These are phyloP conservation scores for Serpula lacrymans DNA, from an alignment of 768 basidiomycete genomes.

Conservation along the genomic window DNA sequence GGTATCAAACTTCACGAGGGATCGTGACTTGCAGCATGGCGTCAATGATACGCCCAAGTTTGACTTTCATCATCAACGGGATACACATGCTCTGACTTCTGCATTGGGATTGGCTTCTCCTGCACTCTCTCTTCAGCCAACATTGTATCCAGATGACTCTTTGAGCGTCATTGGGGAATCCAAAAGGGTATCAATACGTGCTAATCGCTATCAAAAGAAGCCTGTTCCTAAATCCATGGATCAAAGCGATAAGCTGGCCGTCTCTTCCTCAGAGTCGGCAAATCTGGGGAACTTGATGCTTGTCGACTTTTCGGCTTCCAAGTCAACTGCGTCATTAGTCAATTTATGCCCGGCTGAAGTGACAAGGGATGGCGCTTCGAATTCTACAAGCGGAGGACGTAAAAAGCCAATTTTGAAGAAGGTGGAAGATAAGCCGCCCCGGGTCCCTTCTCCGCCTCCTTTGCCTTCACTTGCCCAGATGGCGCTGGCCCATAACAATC, in stretches of 20 bases:
- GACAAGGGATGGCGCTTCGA: conserved; percentile 13
- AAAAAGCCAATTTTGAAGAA: conserved; percentile 27
- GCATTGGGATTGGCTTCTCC: conserved; percentile 34
- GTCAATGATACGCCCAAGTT: conserved; percentile 29
- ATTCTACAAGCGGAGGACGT: too few relatives aligned
- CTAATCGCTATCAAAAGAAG: conserved; percentile 29
- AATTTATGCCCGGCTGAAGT: conserved; percentile 26
- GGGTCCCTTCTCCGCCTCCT: conserved; percentile 76
- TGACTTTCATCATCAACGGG: conserved; percentile 41
- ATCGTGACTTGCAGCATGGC: conserved; percentile 34
- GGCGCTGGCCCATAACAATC: conserved; percentile 63
- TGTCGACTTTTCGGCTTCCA: conserved; percentile 48
- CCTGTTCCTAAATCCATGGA: conserved; percentile 22
- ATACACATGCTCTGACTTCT: conserved; percentile 34
- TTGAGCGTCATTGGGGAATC: conserved; percentile 53
- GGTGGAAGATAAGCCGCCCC: conserved; percentile 61
- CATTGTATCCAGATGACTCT: conserved; percentile 71
- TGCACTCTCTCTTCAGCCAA: conserved; percentile 52
- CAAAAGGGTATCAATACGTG: conserved; percentile 20
- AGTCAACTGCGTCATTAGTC: conserved; percentile 30
- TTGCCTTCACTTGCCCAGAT: conserved; percentile 75
- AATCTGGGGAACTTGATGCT: conserved; percentile 60
- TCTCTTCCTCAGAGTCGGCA: conserved; percentile 36
- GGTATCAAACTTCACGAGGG: conserved; percentile 20
- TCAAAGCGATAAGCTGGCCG: conserved; percentile 12